Percentiles rank a stretch among this genome's conserved stretches.
Evolutionary conservation across 2,329 filamentous ascomycete genomes (phyloP).

Genomic region (Ophiostoma montium): DNA sequence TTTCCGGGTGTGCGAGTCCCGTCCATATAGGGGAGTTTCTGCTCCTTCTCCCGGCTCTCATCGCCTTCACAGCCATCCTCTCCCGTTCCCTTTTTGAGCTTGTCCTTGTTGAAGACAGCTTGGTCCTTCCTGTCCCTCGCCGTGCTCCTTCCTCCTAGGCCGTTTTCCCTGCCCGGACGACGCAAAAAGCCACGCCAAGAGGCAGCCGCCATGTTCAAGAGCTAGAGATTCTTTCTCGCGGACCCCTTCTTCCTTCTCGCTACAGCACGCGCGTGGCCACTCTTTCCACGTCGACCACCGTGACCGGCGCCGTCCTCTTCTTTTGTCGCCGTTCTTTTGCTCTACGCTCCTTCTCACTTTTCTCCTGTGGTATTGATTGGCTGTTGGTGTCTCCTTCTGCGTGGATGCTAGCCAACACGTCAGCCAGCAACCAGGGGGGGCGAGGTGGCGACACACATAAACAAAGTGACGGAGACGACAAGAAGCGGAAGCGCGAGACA

Average conservation of each 20-base stretch:
- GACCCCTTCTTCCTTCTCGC: slow-evolving; percentile 7
- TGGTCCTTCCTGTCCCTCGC: background rate
- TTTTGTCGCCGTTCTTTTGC: background rate
- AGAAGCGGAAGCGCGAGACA: slow-evolving; percentile 7
- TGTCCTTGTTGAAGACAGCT: too few species aligned
- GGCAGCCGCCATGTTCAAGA: slow-evolving; percentile 17
- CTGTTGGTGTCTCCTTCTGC: background rate
- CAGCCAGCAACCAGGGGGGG: slow-evolving; percentile 4
- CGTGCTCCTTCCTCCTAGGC: background rate
- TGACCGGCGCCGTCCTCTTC: slow-evolving; percentile 4
- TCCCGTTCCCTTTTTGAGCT: background rate
- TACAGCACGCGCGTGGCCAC: background rate
- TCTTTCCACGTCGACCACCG: slow-evolving; percentile 9
- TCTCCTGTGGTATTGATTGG: background rate
- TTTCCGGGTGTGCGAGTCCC: too few species aligned
- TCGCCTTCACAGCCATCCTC: too few species aligned
- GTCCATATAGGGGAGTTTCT: too few species aligned
- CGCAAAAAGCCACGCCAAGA: slow-evolving; percentile 7
- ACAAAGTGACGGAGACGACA: slow-evolving; percentile 6
- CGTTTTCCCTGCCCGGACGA: background rate
- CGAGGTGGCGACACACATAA: slow-evolving; percentile 4
- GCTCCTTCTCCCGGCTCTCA: too few species aligned
- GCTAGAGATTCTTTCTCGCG: slow-evolving; percentile 16
- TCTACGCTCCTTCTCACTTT: background rate
- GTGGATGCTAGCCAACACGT: slow-evolving; percentile 7